Evolutionary conservation across 371 early-diverging fungal genomes (phyloP).

Genomic region (Mortierella sp.): DNA sequence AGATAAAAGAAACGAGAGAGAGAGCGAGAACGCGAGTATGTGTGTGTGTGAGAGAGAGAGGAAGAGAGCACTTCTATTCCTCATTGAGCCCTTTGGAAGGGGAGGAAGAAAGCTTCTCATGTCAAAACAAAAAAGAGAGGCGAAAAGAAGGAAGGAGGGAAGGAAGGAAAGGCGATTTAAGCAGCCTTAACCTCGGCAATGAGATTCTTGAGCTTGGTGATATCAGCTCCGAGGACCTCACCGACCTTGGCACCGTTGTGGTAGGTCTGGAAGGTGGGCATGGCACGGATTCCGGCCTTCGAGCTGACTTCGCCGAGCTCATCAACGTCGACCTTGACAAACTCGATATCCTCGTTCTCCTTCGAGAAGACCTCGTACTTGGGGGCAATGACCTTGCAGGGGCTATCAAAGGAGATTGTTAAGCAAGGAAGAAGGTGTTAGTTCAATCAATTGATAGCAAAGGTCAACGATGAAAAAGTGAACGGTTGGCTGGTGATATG

Average conservation of each 20-base stretch:
- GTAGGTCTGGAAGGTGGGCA: conserved; percentile 94
- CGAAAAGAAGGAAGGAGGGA: neutral
- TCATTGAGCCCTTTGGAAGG: too few relatives aligned
- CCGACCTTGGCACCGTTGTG: conserved; percentile 77
- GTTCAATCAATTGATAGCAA: neutral
- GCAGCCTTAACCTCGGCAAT: neutral
- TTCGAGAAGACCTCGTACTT: conserved; percentile 71
- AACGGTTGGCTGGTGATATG: neutral
- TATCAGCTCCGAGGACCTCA: conserved; percentile 82
- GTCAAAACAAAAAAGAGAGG: neutral
- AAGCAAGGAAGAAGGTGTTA: neutral
- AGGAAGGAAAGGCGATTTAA: conserved; percentile 1
- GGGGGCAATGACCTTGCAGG: conserved; percentile 92
- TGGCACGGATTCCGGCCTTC: conserved; percentile 79
- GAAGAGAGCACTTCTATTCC: too few relatives aligned
- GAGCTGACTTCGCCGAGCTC: conserved; percentile 77
- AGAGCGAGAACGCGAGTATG: too few relatives aligned
- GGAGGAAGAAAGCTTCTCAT: too few relatives aligned
- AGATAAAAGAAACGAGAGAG: too few relatives aligned
- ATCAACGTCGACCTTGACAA: conserved; percentile 91
- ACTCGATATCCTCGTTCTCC: conserved; percentile 64
- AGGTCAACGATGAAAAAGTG: neutral
- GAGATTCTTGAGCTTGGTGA: conserved; percentile 18
- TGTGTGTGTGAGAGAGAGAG: too few relatives aligned
- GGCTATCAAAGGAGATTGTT: conserved; percentile 68